Percentiles rank a stretch among this genome's conserved stretches.
Evolutionary conservation across 768 basidiomycete genomes (phyloP).

Genomic region (Tricholoma hemisulphureum): DNA sequence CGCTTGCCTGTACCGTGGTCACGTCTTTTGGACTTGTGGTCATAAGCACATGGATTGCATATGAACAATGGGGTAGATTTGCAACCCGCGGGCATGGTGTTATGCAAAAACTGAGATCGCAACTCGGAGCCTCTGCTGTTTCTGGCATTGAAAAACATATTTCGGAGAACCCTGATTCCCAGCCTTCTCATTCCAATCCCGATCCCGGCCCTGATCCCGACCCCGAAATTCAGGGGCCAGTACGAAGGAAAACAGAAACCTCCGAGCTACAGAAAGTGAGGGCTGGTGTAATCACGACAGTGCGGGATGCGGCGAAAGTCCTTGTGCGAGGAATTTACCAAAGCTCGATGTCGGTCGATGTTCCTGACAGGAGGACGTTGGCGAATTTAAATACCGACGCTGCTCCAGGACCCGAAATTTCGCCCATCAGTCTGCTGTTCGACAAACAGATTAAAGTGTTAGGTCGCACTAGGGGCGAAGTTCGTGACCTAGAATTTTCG

Average conservation of each 20-base stretch:
- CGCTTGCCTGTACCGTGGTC: conserved; percentile 5
- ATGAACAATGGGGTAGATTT: conserved; percentile 7
- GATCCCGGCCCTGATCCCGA: neutral
- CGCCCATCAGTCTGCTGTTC: neutral
- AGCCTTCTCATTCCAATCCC: neutral
- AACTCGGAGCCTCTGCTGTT: neutral
- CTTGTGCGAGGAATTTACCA: neutral
- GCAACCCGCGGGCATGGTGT: neutral
- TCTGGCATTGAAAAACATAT: neutral
- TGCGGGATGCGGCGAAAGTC: neutral
- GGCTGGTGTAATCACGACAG: neutral
- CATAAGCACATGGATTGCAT: conserved; percentile 5
- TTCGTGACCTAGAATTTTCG: conserved; percentile 17
- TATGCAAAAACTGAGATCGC: neutral
- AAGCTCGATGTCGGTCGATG: neutral
- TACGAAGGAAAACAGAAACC: neutral
- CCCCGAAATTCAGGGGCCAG: neutral
- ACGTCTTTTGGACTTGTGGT: conserved; percentile 8
- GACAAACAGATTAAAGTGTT: neutral
- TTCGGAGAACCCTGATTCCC: neutral
- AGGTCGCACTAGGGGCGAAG: neutral
- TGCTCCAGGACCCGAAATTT: neutral
- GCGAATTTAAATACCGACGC: neutral
- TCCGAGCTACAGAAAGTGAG: neutral
- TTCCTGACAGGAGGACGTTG: neutral